phyloP scores from a whole-genome alignment of 106 monocot genomes.

The Dioscorea dumetorum region DNA sequence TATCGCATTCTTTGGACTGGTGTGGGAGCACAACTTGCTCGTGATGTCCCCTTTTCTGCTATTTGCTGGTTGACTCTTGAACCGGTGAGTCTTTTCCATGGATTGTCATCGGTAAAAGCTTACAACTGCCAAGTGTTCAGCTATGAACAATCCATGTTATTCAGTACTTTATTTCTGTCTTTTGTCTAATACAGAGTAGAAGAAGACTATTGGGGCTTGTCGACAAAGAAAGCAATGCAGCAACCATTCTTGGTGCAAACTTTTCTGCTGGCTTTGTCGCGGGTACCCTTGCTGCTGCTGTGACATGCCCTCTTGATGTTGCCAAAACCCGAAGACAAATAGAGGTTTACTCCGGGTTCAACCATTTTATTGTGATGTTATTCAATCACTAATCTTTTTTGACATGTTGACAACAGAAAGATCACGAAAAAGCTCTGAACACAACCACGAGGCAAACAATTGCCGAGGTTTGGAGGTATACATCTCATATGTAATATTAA shows the following conservation, averaged over 20 bases:
- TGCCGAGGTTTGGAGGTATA: conserved; percentile 66
- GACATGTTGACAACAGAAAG: conserved; percentile 36
- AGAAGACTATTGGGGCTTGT: conserved; percentile 53
- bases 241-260: conserved; percentile 63
- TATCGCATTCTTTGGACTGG: conserved; percentile 86
- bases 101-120: no score
- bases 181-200: conserved; percentile 38
- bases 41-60: conserved; percentile 92
- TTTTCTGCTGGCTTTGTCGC: conserved; percentile 87
- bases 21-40: conserved; percentile 91
- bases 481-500: neutral
- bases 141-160: neutral
- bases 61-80: conserved; percentile 96
- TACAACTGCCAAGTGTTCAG: no score
- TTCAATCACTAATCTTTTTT: no score
- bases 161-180: neutral
- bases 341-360: conserved; percentile 34
- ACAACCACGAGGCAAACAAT: conserved; percentile 83
- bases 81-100: conserved; percentile 35
- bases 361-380: no score
- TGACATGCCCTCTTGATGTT: conserved; percentile 93
- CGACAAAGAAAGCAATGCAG: conserved; percentile 60
- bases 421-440: conserved; percentile 41
- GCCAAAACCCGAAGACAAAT: conserved; percentile 94
- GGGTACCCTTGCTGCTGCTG: conserved; percentile 83